Percentiles rank a stretch among this genome's conserved stretches.
Evolutionary conservation across 495 filamentous ascomycete species (phyloP).

Genomic region (Lophiostoma macrostomum): DNA sequence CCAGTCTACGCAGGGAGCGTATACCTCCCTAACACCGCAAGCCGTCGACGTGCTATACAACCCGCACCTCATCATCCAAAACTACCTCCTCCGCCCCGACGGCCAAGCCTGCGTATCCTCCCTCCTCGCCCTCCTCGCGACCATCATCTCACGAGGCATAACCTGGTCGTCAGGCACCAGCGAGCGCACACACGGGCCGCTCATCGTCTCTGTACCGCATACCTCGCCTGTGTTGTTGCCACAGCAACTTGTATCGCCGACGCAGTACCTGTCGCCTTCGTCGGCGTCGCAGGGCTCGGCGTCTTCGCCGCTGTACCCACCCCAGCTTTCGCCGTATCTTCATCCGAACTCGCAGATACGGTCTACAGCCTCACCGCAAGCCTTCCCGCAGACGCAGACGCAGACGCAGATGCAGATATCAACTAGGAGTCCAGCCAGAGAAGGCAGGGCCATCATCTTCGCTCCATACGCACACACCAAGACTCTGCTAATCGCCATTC

Average conservation of each 20-base stretch:
- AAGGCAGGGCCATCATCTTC: slow-evolving; percentile 24
- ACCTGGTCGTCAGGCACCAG: slow-evolving; percentile 19
- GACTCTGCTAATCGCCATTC: slow-evolving; percentile 18
- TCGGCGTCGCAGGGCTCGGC: not conserved
- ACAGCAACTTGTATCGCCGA: no score
- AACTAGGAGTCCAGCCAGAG: no score
- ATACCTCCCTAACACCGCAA: not conserved
- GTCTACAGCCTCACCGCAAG: no score
- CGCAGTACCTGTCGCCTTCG: no score
- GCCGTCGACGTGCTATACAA: slow-evolving; percentile 11
- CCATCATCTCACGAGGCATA: slow-evolving; percentile 21
- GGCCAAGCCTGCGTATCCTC: not conserved
- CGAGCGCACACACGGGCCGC: slow-evolving; percentile 15
- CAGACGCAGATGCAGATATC: no score
- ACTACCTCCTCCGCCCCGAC: slow-evolving; percentile 1
- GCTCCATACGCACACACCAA: slow-evolving; percentile 14
- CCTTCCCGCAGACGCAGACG: no score
- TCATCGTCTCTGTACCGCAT: slow-evolving; percentile 2
- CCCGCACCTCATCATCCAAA: slow-evolving; percentile 6
- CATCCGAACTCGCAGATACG: no score
- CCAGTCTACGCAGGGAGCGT: slow-evolving; percentile 4
- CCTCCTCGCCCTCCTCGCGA: slow-evolving; percentile 4
- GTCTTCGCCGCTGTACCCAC: not conserved
- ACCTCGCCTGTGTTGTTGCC: not conserved
- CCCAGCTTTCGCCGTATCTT: no score